Conservation (phyloP, 106 monocot genomes). For the Allium cepa region DNA sequence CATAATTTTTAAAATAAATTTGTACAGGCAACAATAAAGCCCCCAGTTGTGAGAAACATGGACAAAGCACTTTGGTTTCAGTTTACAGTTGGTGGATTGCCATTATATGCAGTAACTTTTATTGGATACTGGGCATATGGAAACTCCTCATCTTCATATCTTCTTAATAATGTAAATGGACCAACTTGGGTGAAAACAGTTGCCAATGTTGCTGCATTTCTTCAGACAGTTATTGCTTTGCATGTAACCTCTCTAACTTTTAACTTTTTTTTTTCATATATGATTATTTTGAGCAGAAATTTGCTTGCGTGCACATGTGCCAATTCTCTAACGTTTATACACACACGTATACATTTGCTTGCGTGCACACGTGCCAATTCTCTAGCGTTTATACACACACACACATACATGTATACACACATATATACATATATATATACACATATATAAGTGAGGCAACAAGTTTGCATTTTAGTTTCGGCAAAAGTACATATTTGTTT, state of each 20-base stretch:
- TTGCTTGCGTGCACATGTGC: too few species aligned
- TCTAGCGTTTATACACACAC: too few species aligned
- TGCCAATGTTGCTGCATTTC: conserved; percentile 48
- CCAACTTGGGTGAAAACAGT: conserved; percentile 51
- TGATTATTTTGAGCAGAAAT: too few species aligned
- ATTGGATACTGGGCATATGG: conserved; percentile 79
- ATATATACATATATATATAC: too few species aligned
- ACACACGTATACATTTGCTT: too few species aligned
- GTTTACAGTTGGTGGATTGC: conserved; percentile 42
- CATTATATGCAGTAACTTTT: conserved; percentile 54
- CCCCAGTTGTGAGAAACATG: conserved; percentile 64
- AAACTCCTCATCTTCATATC: conserved; percentile 48
- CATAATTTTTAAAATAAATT: background rate
- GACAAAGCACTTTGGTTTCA: conserved; percentile 70
- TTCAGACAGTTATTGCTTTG: conserved; percentile 59
- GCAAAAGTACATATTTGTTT: too few species aligned
- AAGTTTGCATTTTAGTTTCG: too few species aligned
- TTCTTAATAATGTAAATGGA: conserved; percentile 45
- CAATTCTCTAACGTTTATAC: too few species aligned
- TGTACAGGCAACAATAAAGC: conserved; percentile 65
- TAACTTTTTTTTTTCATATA: background rate
- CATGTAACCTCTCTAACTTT: conserved; percentile 34
- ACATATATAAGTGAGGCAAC: too few species aligned
- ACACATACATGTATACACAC: too few species aligned
- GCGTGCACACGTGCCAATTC: too few species aligned